These are phyloP conservation scores for Yamadazyma conglobata DNA, from an alignment of 1,139 yeast genomes.

Conservation along the genomic window DNA sequence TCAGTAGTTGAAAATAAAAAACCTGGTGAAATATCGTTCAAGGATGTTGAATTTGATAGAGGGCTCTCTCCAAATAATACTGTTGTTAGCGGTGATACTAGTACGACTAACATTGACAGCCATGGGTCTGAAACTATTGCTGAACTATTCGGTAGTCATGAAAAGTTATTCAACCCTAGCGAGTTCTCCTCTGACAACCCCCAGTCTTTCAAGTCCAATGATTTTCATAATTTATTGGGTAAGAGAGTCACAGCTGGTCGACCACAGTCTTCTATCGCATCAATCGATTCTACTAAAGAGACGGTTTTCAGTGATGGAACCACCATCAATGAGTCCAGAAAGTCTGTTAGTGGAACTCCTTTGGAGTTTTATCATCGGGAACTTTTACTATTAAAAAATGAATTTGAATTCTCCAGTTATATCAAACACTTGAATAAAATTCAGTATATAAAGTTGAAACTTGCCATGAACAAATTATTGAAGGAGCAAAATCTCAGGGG, in stretches of 20 bases:
- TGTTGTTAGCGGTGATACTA: neutral
- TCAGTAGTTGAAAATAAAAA: slow-evolving; percentile 20
- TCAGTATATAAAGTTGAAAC: slow-evolving; percentile 37
- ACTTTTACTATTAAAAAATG: slow-evolving; percentile 55
- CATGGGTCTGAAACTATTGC: slow-evolving; percentile 19
- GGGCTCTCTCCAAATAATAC: neutral
- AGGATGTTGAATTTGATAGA: slow-evolving; percentile 26
- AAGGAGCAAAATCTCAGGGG: too few species aligned
- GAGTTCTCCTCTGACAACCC: neutral
- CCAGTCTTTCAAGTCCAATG: slow-evolving; percentile 4
- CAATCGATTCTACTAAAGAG: slow-evolving; percentile 13
- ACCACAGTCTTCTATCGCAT: slow-evolving; percentile 13
- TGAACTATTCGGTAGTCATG: slow-evolving; percentile 34
- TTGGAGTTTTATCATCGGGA: slow-evolving; percentile 55
- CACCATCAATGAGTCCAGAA: slow-evolving; percentile 3
- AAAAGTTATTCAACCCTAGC: slow-evolving; percentile 24
- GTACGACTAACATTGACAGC: slow-evolving; percentile 4
- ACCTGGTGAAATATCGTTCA: slow-evolving; percentile 21
- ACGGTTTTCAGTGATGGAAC: slow-evolving; percentile 9
- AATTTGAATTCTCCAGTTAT: slow-evolving; percentile 58
- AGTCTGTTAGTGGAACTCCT: slow-evolving; percentile 19
- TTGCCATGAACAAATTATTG: slow-evolving; percentile 25
- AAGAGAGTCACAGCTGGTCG: slow-evolving; percentile 8
- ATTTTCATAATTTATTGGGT: slow-evolving; percentile 10
- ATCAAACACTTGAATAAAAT: slow-evolving; percentile 50